These are phyloP conservation scores for Macrophomina phaseolina DNA, from an alignment of 2,329 filamentous ascomycete genomes.

Conservation along the genomic window DNA sequence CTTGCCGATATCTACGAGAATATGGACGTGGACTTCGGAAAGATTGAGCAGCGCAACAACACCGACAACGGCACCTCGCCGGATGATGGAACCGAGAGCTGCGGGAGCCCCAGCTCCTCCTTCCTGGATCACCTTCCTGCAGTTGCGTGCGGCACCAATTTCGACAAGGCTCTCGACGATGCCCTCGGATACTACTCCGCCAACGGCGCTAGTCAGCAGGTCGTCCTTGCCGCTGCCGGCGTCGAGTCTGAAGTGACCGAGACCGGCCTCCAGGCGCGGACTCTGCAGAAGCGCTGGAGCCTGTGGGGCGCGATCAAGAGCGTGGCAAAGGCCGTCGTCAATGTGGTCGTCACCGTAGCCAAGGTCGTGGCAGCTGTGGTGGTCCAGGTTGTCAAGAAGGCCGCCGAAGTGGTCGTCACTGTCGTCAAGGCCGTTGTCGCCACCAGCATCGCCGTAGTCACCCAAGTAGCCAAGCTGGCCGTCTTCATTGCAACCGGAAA, in stretches of 20 bases:
- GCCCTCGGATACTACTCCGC: constrained; percentile 28
- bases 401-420: constrained; percentile 1
- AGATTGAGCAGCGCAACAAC: constrained; percentile 1
- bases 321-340: neutral
- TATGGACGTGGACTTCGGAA: constrained; percentile 26
- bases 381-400: neutral
- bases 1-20: constrained; percentile 21
- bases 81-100: neutral
- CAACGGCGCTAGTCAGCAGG: constrained; percentile 6
- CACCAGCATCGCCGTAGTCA: constrained; percentile 6
- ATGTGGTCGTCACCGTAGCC: neutral
- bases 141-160: constrained; percentile 26
- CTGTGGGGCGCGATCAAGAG: neutral
- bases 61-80: neutral
- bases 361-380: neutral
- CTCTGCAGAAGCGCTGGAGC: constrained; percentile 1
- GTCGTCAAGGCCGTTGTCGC: constrained; percentile 13
- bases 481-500: constrained; percentile 23
- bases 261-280: neutral
- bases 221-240: constrained; percentile 18
- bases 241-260: neutral
- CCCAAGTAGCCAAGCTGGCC: constrained; percentile 6
- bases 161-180: constrained; percentile 27
- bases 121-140: constrained; percentile 26
- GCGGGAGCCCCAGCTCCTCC: constrained; percentile 22